Evolutionary conservation across 2,329 filamentous ascomycete species (phyloP).

Genomic region (Trichophyton simii): DNA sequence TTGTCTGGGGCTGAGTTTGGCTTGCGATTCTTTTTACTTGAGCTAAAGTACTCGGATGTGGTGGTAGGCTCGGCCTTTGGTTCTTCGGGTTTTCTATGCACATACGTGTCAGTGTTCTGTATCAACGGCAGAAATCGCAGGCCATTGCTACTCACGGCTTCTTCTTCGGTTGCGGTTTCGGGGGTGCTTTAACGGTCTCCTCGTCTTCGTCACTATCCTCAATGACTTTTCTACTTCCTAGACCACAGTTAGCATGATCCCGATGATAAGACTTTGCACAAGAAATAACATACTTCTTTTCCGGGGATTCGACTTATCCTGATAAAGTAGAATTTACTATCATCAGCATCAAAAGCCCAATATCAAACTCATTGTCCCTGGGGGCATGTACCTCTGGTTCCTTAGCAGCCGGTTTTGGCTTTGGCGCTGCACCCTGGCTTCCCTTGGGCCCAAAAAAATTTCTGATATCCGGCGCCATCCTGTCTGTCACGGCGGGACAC

Average conservation of each 20-base stretch:
- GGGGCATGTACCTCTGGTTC: conserved; percentile 28
- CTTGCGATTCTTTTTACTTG: conserved; percentile 14
- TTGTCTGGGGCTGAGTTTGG: not conserved
- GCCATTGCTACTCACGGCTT: conserved; percentile 35
- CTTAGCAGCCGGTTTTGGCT: conserved; percentile 33
- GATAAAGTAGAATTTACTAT: not conserved
- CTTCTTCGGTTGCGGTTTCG: conserved; percentile 29
- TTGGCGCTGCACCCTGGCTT: conserved; percentile 42
- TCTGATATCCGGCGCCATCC: conserved; percentile 75
- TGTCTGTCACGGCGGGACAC: conserved; percentile 3
- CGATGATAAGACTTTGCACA: not conserved
- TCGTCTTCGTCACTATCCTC: conserved; percentile 69
- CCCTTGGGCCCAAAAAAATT: conserved; percentile 78
- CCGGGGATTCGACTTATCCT: conserved; percentile 21
- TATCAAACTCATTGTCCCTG: not conserved
- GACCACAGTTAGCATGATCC: conserved; percentile 8
- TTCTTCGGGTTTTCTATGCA: conserved; percentile 36
- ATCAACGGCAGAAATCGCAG: not conserved
- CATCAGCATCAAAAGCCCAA: conserved; percentile 5
- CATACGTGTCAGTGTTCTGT: not conserved
- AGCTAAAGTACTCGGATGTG: conserved; percentile 51
- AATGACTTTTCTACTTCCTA: conserved; percentile 53
- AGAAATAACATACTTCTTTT: conserved; percentile 25
- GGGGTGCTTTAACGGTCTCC: conserved; percentile 24
- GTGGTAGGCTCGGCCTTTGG: conserved; percentile 46